Base-by-base conservation (phyloP, 139 green algal genomes). In the Coccomyxa sp. region DNA sequence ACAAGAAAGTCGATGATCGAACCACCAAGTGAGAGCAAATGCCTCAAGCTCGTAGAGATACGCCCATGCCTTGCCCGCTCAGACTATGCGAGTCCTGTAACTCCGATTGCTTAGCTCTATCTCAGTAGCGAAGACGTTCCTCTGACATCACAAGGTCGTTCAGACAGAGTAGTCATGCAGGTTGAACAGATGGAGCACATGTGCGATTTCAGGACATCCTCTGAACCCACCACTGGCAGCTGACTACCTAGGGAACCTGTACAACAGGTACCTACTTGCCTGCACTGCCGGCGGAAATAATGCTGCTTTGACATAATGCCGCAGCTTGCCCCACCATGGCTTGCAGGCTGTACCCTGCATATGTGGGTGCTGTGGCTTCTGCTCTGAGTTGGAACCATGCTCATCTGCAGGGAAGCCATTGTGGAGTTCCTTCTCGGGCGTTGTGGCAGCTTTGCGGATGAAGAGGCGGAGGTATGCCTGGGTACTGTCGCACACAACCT, bases 161-260 rank as follows among this genome's bases (percentile, higher is more conserved):
- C n/a, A 44, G 9, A 44, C 16, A 34, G 50, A 54, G 72, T n/a
- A 27, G 55, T 39, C 40, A 38, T 29, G 7, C 74, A 78, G 74
- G 41, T 44, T 37, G 35, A 78, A 40, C 18, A n/a, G 68, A 9
- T 82, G 78, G 78, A 70, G 41, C 27, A 82, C 78, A 5, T 82
- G 78, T 41, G 39, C 41, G 8, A 35, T 82, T 8, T 77, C 70
- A 37, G 73, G 73, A 24, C 78, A 82, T 44, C 78, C 70, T 22
- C 31, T 82, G 44, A 27, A 73, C 9, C 8, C 22, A 29, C 78
- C 78, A 29, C 54, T 82, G 35, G 70, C 74, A 24, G 78, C 78
- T 18, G 78, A 82, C 50, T 82, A 54, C 36, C 27, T 82, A 1
- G 78, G 78, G 50, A 68, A 50, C 34, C 70, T 82, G 18, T 82